Evolutionary conservation across 2,329 filamentous ascomycete genomes (phyloP).

Genomic region (Alternaria novae-zelandiae): DNA sequence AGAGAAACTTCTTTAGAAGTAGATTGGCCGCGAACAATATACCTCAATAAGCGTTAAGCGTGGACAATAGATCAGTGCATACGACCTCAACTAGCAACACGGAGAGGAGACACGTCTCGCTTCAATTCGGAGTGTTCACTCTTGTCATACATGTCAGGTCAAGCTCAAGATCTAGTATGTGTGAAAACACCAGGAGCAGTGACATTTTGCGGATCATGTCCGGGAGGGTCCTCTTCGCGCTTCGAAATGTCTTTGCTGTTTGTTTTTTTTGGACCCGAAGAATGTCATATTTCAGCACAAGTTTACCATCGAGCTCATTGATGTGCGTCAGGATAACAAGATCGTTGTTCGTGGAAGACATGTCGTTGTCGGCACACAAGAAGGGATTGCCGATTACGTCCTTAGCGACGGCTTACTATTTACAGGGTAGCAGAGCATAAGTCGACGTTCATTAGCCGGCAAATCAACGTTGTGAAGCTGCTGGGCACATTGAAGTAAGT

Average conservation of each 20-base stretch:
- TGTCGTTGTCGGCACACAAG: background rate
- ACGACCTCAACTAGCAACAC: background rate
- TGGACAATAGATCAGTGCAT: background rate
- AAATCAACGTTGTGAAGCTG: background rate
- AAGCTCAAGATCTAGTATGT: background rate
- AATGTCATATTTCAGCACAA: background rate
- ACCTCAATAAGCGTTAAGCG: background rate
- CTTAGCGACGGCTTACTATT: background rate
- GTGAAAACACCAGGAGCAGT: background rate
- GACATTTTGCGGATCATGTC: background rate
- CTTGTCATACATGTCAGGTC: background rate
- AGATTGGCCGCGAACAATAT: constrained; percentile 4
- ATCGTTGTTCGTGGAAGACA: background rate
- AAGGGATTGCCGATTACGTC: background rate
- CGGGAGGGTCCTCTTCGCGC: background rate
- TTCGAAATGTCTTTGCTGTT: background rate
- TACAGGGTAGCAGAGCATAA: background rate
- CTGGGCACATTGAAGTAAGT: background rate
- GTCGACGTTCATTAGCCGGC: background rate
- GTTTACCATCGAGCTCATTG: background rate
- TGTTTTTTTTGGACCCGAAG: background rate
- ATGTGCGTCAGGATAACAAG: background rate
- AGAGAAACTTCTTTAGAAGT: constrained; percentile 64
- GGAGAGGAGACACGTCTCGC: background rate
- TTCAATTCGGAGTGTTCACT: background rate